Evolutionary conservation across 768 basidiomycete genomes (phyloP), one percentile per base, ranked within the genome.

Genomic region (Rhizopogon rudus): DNA sequence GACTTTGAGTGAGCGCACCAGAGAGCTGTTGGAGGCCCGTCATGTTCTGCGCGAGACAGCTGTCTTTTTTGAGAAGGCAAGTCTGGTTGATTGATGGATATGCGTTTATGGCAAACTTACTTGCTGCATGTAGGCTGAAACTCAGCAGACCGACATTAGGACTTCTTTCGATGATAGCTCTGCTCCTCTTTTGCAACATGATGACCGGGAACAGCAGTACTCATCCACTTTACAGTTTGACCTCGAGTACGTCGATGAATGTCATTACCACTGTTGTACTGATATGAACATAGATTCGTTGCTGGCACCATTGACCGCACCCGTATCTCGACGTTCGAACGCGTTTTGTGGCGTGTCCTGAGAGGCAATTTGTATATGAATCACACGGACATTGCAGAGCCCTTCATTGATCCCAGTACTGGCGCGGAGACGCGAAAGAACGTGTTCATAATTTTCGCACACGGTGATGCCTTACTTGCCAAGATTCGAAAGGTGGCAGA

Each of bases 281-380:
- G 22, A 35, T 53, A 6, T 14, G 59, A 12, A 61, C 28, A 25
- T 41, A 93, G 91, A 63, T 99, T 99, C 63, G 89, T 99, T 22
- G 87, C 97, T 3, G 97, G 97, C 28, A 98, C 96, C 0, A 93
- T 98, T 60, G 95, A 98, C 64, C 91, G 97, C 44, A 76, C 87
- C 8, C 87, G 95, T 54, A 79, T 98, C 65, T 83, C 91, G 1
- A 95, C 93, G 5, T 98, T 99, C 52, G 97, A 99, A 73, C 88
- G 97, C 16, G 91, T 99, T 17, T 82, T 98, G 48, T 99, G 97
- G 97, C 91, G 97, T 62, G 92, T 98, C 35, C 81, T 98, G 17
- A 87, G 97, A 56, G 97, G 97, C 49, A 98, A 99, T 69, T 78
- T 99, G 20, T 99, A 96, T 77, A 98, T 99, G 96, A 99, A 98